Evolutionary conservation across 2,329 filamentous ascomycete genomes (phyloP), one percentile per base, ranked within the genome.

Genomic region (Byssothecium circinans): DNA sequence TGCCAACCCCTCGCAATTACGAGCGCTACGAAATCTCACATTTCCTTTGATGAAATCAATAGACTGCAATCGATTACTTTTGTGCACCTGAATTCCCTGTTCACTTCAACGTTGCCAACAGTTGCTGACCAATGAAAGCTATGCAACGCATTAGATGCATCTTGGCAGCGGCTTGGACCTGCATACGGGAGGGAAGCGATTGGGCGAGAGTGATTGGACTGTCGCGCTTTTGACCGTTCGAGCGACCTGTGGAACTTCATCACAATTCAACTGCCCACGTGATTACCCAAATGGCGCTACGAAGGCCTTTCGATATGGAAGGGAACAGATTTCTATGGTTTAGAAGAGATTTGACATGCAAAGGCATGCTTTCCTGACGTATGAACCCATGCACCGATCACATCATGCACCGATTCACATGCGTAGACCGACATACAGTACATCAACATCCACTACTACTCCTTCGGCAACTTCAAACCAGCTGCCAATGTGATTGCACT

Each of bases 161-260:
- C 57, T 61, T 57, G 52, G 60, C 60, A 45, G 51, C 49, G 52
- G 51, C 48, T 48, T 56, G 41, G 14, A 19, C 47, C 38, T 44
- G 25, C 19, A 25, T 10, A 11, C 38, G 17, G 43, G 41, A 25
- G 17, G 1, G 37, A 57, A 61, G 50, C 54, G 61, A 65, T 65
- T 65, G 62, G 62, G 35, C 47, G 2, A 51, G 18, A 17, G 6
- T 8, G 15, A 33, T 14, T 29, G 19, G 29, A 14, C 7, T 15
- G 30, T 36, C 14, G 17, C 30, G 41, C 30, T 19, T 20, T 12
- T 23, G 40, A 33, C 40, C 40, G 15, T 6, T 22, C 19, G 42
- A 38, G 42, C 33, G 22, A 23, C 42, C 42, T n/a, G 15, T 23
- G 30, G 29, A 23, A 43, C 29, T 25, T 44, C 41, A 38, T 61